Conservation (phyloP, 306 rosid genomes). For the Gleditsia sinensis region DNA sequence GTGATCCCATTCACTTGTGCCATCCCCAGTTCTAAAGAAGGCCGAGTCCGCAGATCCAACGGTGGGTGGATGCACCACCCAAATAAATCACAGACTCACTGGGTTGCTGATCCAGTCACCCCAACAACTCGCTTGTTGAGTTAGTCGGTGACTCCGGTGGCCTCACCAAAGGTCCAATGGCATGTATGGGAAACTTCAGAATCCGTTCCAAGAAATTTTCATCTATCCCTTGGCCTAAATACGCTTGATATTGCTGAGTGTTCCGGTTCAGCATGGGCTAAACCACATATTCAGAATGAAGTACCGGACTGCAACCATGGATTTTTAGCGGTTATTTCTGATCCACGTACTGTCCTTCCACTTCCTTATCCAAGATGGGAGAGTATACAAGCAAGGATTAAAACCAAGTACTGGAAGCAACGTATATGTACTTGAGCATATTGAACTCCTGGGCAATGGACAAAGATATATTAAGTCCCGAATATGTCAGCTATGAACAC, state of each 20-base stretch:
- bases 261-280: conserved; percentile 40
- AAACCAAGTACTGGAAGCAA: conserved; percentile 31
- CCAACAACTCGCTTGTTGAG: background rate
- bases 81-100: conserved; percentile 47
- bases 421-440: conserved; percentile 30
- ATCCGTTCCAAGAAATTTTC: conserved; percentile 1
- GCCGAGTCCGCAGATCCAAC: background rate
- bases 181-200: conserved; percentile 27
- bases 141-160: background rate
- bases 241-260: conserved; percentile 34
- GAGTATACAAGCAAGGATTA: background rate
- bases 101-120: conserved; percentile 45
- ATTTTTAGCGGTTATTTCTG: conserved; percentile 22
- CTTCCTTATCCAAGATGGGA: conserved; percentile 27
- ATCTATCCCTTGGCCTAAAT: background rate
- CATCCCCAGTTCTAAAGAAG: conserved; percentile 4
- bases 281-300: conserved; percentile 32
- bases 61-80: conserved; percentile 49
- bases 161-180: conserved; percentile 45
- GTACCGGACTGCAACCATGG: conserved; percentile 34
- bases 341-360: conserved; percentile 40
- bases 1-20: background rate
- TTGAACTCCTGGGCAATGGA: conserved; percentile 36
- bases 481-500: conserved; percentile 44
- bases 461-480: conserved; percentile 39